These are phyloP conservation scores for Tremellales sp. DNA, from an alignment of 1,284 basidiomycete species.

Conservation along the genomic window DNA sequence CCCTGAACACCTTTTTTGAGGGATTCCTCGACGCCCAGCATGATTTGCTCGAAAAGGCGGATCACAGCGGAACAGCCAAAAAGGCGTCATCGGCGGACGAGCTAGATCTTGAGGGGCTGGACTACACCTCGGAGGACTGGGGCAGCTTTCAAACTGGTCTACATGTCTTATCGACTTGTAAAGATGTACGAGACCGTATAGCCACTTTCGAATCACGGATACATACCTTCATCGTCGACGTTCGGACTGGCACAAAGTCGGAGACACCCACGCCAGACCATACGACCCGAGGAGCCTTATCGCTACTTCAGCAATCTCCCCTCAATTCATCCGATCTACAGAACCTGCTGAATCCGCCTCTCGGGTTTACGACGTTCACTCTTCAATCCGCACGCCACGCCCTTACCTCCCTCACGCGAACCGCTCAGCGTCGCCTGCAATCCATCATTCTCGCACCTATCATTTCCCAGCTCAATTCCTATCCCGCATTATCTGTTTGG, in stretches of 20 bases:
- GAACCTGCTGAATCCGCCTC: constrained; percentile 35
- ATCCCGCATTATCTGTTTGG: constrained; percentile 70
- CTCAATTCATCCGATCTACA: constrained; percentile 76
- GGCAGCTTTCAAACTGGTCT: constrained; percentile 72
- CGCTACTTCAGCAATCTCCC: constrained; percentile 70
- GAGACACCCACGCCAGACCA: constrained; percentile 57
- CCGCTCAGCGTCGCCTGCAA: constrained; percentile 73
- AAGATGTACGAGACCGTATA: constrained; percentile 65
- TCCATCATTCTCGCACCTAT: constrained; percentile 79
- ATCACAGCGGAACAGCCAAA: constrained; percentile 10
- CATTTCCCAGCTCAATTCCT: constrained; percentile 66
- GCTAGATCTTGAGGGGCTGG: constrained; percentile 49
- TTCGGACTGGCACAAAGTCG: constrained; percentile 3
- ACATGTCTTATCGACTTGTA: constrained; percentile 73
- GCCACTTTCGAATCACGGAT: constrained; percentile 65
- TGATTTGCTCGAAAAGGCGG: constrained; percentile 16
- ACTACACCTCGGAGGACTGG: constrained; percentile 85
- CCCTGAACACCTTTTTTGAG: constrained; percentile 66
- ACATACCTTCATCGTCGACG: not conserved
- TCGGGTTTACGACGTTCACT: constrained; percentile 6
- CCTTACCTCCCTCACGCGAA: constrained; percentile 63
- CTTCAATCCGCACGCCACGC: constrained; percentile 60
- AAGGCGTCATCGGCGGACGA: constrained; percentile 11
- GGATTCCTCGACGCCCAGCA: constrained; percentile 64
- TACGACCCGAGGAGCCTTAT: constrained; percentile 64